Conservation (phyloP, 495 filamentous ascomycete species). For the Geopyxis carbonaria region DNA sequence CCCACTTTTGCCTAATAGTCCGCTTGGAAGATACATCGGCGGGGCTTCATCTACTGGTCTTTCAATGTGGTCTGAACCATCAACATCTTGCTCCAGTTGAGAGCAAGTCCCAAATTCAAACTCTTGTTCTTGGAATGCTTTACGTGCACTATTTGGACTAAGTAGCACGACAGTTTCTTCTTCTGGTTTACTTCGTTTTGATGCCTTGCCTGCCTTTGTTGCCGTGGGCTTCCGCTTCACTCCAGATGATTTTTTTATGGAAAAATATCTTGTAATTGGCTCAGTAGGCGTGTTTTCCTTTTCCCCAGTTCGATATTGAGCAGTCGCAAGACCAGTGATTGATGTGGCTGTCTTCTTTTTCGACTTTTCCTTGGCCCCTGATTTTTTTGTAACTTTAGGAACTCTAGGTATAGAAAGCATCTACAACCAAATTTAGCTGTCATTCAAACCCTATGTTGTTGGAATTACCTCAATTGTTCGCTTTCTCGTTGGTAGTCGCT, state of each 20-base stretch:
- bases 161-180: not conserved
- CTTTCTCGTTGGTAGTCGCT: not conserved
- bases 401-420: not conserved
- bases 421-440: not conserved
- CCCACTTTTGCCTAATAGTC: not conserved
- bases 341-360: not conserved
- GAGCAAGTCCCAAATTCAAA: conserved; percentile 2
- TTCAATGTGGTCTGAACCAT: not conserved
- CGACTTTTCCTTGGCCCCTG: not conserved
- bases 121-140: not conserved
- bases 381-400: not conserved
- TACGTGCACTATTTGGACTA: not conserved
- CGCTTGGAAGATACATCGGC: too few species aligned
- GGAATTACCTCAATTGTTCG: conserved; percentile 1
- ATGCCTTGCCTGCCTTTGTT: not conserved
- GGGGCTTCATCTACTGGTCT: not conserved
- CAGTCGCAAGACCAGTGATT: not conserved
- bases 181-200: conserved; percentile 1
- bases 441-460: not conserved
- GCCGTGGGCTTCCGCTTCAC: not conserved
- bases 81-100: not conserved
- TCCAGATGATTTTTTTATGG: not conserved
- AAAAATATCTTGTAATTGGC: not conserved
- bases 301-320: not conserved
- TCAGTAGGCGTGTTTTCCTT: not conserved